phyloP scores from a whole-genome alignment of 768 basidiomycete genomes.

The Saitozyma sp. region DNA sequence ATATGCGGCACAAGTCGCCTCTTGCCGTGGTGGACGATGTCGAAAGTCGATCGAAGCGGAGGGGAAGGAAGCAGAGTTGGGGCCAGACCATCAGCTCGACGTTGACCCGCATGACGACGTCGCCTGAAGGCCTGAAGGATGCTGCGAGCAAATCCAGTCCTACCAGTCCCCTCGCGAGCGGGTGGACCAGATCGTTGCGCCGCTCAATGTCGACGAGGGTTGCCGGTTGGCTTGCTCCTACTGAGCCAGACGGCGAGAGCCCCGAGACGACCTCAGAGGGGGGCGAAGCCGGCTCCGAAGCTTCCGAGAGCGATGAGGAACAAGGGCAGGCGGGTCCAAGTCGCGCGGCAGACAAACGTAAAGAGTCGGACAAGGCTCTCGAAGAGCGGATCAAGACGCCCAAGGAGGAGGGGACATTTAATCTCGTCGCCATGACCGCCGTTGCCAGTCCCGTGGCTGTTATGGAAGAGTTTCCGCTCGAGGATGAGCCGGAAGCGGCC shows the following conservation, averaged over 20 bases:
- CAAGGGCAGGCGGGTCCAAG: slow-evolving; percentile 54
- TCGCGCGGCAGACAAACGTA: slow-evolving; percentile 45
- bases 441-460: slow-evolving; percentile 2
- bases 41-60: slow-evolving; percentile 31
- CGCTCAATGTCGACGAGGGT: slow-evolving; percentile 40
- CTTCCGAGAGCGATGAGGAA: slow-evolving; percentile 54
- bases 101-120: slow-evolving; percentile 22
- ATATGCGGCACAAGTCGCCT: slow-evolving; percentile 84
- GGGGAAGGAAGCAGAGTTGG: slow-evolving; percentile 56
- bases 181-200: slow-evolving; percentile 26
- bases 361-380: slow-evolving; percentile 73
- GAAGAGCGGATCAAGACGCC: slow-evolving; percentile 62
- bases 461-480: no score
- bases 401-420: slow-evolving; percentile 44
- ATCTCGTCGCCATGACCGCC: slow-evolving; percentile 17
- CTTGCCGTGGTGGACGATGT: slow-evolving; percentile 85
- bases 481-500: neutral
- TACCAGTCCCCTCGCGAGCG: neutral
- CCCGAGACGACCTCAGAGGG: slow-evolving; percentile 1
- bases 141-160: slow-evolving; percentile 9
- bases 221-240: slow-evolving; percentile 28
- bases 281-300: slow-evolving; percentile 10
- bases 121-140: neutral
- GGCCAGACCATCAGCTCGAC: slow-evolving; percentile 48
- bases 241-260: neutral